Evolutionary conservation across 306 rosid species (phyloP), one percentile per base, ranked within the genome.

Genomic region (Vigna mungo): DNA sequence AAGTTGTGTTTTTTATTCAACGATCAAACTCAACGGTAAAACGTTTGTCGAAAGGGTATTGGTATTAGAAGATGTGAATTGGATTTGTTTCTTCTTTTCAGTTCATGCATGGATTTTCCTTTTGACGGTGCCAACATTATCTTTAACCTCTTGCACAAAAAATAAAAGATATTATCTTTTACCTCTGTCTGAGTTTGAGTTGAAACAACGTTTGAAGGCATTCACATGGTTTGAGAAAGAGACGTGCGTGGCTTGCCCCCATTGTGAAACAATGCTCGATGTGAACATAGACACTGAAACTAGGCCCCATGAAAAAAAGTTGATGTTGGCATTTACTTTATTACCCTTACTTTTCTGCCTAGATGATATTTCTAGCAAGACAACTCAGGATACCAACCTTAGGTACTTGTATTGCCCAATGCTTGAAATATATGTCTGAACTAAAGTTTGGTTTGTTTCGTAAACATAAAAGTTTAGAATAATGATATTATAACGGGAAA

Each of bases 11-110:
- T 69, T 12, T 52, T 52, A 11, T 70, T 51, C 47, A 39, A 68
- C 47, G 3, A 15, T 32, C 61, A 23, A 49, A 66, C n/a, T 71
- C 75, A 71, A 52, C 7, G 15, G 2, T 17, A 18, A 51, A 71
- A 18, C 18, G 76, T 71, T 71, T 72, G 66, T 54, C 68, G 41
- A 55, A 41, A 39, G 67, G 55, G 8, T 53, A 53, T 71, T 72
- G 77, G 63, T 71, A 11, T 11, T 34, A 32, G 5, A 52, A 71
- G 17, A 52, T 70, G 48, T 52, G 63, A 71, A 6, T 12, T 52
- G 3, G 63, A 71, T 52, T 52, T 68, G 53, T 17, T 21, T 43
- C 12, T 36, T 64, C 25, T 17, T 63, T 9, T 58, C 13, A 6
- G 44, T 32, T 18, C 20, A 30, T 15, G 21, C 11, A 9, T 63